These are phyloP conservation scores for Paramecium sexaurelia DNA, from an alignment of 73 alveolate species.

Conservation along the genomic window DNA sequence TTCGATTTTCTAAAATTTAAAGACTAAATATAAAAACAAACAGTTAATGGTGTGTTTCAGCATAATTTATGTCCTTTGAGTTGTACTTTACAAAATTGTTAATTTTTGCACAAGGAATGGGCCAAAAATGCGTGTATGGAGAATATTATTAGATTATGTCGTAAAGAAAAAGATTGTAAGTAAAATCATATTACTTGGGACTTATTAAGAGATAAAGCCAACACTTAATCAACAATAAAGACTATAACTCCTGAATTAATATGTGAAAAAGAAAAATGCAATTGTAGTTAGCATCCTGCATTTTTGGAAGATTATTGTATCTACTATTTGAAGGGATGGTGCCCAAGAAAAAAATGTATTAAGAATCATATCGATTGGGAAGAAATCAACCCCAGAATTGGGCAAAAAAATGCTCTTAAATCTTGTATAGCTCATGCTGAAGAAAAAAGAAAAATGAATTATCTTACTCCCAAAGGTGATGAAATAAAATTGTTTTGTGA, in stretches of 20 bases:
- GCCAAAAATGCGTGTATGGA: background rate
- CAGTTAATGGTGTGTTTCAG: background rate
- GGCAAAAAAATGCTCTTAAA: background rate
- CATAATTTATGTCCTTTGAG: background rate
- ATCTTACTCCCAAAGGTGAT: background rate
- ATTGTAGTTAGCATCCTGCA: background rate
- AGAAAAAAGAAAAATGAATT: background rate
- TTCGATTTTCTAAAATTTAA: background rate
- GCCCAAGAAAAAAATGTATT: background rate
- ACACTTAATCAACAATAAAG: too few relatives aligned
- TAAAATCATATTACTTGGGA: background rate
- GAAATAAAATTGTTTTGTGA: background rate
- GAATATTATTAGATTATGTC: background rate
- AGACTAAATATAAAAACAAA: background rate
- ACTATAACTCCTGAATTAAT: background rate
- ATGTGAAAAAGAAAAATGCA: background rate
- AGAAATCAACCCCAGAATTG: background rate
- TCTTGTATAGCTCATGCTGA: background rate
- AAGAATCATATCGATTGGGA: slow-evolving; percentile 17
- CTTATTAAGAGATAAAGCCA: background rate
- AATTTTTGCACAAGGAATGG: background rate
- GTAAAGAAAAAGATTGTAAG: background rate
- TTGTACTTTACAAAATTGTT: background rate
- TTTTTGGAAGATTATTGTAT: background rate
- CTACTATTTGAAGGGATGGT: background rate